These are phyloP conservation scores for Leccinum fibrillosum DNA, from an alignment of 768 basidiomycete species.

Conservation along the genomic window DNA sequence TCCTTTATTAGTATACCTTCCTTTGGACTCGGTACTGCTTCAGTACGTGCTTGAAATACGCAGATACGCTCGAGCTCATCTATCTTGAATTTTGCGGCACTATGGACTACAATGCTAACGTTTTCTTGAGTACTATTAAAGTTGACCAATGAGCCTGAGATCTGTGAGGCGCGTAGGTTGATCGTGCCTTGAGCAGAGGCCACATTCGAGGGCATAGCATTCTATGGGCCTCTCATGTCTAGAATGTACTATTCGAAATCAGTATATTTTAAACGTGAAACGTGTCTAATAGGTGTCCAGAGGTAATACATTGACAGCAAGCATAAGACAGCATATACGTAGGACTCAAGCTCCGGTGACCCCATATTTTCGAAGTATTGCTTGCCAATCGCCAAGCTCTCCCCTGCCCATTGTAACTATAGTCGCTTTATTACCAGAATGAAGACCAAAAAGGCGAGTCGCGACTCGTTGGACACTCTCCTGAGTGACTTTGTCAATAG, in stretches of 20 bases:
- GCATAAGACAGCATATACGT: neutral
- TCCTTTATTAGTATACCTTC: neutral
- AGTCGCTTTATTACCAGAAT: slow-evolving; percentile 64
- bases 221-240: neutral
- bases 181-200: neutral
- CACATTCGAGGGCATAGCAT: neutral
- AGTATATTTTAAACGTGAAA: neutral
- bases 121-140: neutral
- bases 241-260: neutral
- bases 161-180: neutral
- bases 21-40: neutral
- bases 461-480: slow-evolving; percentile 76
- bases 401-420: slow-evolving; percentile 83
- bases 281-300: neutral
- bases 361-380: slow-evolving; percentile 67
- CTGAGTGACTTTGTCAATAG: slow-evolving; percentile 73
- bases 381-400: slow-evolving; percentile 65
- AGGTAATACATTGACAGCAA: neutral
- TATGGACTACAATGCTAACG: neutral
- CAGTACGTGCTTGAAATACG: neutral
- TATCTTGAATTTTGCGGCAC: neutral
- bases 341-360: slow-evolving; percentile 37
- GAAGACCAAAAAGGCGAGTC: slow-evolving; percentile 64
- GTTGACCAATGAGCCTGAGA: neutral
- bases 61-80: neutral